These are phyloP conservation scores for Anisodus acutangulus DNA, from an alignment of 257 asterid genomes.

Conservation along the genomic window DNA sequence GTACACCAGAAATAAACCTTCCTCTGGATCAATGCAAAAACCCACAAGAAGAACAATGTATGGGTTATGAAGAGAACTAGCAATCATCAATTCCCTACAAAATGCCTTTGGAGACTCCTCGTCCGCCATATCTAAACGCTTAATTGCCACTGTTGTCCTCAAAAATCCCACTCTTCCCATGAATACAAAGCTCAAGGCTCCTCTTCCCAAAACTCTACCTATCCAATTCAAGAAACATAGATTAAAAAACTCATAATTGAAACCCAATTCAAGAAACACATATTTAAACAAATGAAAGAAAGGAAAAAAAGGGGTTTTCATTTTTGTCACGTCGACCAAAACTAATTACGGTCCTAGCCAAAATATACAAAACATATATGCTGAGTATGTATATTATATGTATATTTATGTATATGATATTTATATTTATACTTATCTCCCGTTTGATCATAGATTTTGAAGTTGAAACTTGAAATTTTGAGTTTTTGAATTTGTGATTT, in stretches of 20 bases:
- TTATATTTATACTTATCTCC: no score
- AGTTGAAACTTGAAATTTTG: no score
- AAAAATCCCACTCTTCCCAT: slow-evolving; percentile 77
- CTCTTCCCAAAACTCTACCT: slow-evolving; percentile 98
- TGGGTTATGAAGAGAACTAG: slow-evolving; percentile 75
- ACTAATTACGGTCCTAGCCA: no score
- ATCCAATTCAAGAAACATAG: slow-evolving; percentile 37
- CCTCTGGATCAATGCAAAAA: slow-evolving; percentile 83
- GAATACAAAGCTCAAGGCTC: slow-evolving; percentile 90
- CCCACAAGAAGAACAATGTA: slow-evolving; percentile 83
- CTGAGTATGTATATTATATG: no score
- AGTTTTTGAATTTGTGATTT: no score
- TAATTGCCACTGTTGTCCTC: slow-evolving; percentile 73
- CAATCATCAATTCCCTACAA: slow-evolving; percentile 93
- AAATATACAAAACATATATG: no score
- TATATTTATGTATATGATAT: no score
- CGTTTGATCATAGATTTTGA: no score
- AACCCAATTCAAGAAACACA: neutral
- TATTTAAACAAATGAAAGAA: neutral
- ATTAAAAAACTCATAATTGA: neutral
- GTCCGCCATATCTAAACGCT: slow-evolving; percentile 78
- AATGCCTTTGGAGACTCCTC: slow-evolving; percentile 85
- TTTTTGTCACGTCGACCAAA: no score
- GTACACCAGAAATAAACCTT: slow-evolving; percentile 84
- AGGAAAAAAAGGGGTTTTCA: no score